Conservation (phyloP, 1,284 basidiomycete species). For the Sutorius eximius region DNA sequence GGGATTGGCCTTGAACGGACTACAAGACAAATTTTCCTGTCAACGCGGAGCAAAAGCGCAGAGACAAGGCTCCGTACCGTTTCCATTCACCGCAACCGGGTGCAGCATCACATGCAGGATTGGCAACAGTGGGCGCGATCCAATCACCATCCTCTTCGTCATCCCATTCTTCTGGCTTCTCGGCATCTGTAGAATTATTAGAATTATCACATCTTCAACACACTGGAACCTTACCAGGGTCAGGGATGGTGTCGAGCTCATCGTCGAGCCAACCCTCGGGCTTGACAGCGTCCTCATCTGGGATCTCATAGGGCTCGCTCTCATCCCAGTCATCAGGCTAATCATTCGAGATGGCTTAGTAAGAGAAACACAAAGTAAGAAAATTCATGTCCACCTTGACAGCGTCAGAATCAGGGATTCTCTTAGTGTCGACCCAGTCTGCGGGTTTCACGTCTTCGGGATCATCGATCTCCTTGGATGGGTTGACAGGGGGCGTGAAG, state of each 20-base stretch:
- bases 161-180: constrained; percentile 99
- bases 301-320: constrained; percentile 87
- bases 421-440: constrained; percentile 91
- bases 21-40: constrained; percentile 25
- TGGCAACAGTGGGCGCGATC: constrained; percentile 86
- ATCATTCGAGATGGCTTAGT: background rate
- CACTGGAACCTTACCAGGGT: constrained; percentile 62
- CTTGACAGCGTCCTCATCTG: constrained; percentile 84
- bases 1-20: constrained; percentile 89
- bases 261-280: constrained; percentile 96
- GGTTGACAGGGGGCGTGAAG: constrained; percentile 96
- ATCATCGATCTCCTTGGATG: constrained; percentile 90
- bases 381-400: constrained; percentile 57
- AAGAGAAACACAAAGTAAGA: background rate
- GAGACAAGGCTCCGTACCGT: constrained; percentile 43
- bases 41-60: constrained; percentile 2
- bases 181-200: constrained; percentile 56
- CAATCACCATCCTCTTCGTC: constrained; percentile 99
- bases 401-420: constrained; percentile 84
- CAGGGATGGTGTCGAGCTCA: constrained; percentile 80
- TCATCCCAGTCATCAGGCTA: constrained; percentile 96
- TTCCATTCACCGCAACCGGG: constrained; percentile 96
- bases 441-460: constrained; percentile 88
- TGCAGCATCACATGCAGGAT: constrained; percentile 87
- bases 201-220: background rate